Evolutionary conservation across 2,329 filamentous ascomycete species (phyloP).

Genomic region (Colletotrichum trifolii): DNA sequence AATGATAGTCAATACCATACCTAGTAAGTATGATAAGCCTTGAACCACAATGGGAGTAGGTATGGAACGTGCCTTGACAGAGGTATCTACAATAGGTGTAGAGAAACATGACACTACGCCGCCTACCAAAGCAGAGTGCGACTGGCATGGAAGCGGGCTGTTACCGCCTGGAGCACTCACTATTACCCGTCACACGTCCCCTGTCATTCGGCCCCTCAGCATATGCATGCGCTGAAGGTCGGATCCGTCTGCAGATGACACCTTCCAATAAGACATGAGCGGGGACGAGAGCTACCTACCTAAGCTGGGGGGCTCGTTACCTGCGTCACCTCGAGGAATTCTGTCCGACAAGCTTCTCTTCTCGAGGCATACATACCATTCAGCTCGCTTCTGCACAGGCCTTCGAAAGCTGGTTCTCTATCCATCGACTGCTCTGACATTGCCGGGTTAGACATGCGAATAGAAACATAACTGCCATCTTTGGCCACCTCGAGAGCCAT

Average conservation of each 20-base stretch:
- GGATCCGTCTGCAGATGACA: slow-evolving; percentile 37
- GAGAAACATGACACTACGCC: too few species aligned
- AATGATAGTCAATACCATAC: too few species aligned
- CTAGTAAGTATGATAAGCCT: too few species aligned
- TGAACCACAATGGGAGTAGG: too few species aligned
- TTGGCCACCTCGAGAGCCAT: slow-evolving; percentile 26
- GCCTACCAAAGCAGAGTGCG: too few species aligned
- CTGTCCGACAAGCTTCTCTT: not conserved
- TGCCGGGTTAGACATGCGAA: slow-evolving; percentile 30
- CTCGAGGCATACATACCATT: too few species aligned
- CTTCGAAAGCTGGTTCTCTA: slow-evolving; percentile 12
- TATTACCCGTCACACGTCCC: not conserved
- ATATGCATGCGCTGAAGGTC: slow-evolving; percentile 35
- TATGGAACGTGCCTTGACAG: too few species aligned
- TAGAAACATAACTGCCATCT: slow-evolving; percentile 34
- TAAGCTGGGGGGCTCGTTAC: slow-evolving; percentile 2
- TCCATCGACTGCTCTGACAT: slow-evolving; percentile 15
- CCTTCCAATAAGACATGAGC: slow-evolving; percentile 34
- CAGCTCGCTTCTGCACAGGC: slow-evolving; percentile 19
- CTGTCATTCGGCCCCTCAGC: slow-evolving; percentile 25
- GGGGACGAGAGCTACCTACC: slow-evolving; percentile 30
- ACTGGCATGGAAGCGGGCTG: too few species aligned
- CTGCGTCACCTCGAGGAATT: slow-evolving; percentile 19
- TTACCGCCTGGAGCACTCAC: too few species aligned
- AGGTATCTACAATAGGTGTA: too few species aligned